phyloP scores from a whole-genome alignment of 345 rosid species.

The Ceriops decandra region DNA sequence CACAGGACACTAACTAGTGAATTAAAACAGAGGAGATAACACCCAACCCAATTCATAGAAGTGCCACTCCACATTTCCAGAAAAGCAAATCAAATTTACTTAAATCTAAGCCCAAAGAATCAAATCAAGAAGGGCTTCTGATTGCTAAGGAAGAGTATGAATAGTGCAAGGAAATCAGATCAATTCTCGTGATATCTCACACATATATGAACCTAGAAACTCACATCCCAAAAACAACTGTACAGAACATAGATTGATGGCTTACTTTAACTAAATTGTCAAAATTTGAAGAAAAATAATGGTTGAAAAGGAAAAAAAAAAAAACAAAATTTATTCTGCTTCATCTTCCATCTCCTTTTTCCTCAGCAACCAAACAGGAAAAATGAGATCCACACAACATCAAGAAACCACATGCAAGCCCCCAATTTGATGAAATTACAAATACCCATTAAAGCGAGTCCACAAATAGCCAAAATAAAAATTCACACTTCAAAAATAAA shows the following conservation, averaged over 20 bases:
- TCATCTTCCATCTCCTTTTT: neutral
- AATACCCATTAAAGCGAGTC: neutral
- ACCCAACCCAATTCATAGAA: too few species aligned
- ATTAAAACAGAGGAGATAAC: neutral
- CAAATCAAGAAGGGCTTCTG: neutral
- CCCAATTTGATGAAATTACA: neutral
- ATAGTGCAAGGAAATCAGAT: neutral
- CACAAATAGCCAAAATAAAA: neutral
- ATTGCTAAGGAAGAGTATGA: neutral
- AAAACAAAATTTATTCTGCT: neutral
- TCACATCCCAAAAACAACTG: neutral
- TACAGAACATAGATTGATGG: neutral
- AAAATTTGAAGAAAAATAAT: neutral
- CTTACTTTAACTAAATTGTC: neutral
- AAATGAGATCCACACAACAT: constrained; percentile 26
- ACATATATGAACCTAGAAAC: neutral
- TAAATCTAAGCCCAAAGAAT: constrained; percentile 6
- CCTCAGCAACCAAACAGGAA: constrained; percentile 12
- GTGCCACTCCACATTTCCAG: neutral
- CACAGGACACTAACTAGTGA: neutral
- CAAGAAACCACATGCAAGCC: constrained; percentile 12
- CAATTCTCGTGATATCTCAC: too few species aligned
- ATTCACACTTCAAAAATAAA: neutral
- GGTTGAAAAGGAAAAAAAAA: neutral
- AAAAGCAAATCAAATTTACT: constrained; percentile 1